Conservation (phyloP, 345 rosid species). For the Sonneratia alba region DNA sequence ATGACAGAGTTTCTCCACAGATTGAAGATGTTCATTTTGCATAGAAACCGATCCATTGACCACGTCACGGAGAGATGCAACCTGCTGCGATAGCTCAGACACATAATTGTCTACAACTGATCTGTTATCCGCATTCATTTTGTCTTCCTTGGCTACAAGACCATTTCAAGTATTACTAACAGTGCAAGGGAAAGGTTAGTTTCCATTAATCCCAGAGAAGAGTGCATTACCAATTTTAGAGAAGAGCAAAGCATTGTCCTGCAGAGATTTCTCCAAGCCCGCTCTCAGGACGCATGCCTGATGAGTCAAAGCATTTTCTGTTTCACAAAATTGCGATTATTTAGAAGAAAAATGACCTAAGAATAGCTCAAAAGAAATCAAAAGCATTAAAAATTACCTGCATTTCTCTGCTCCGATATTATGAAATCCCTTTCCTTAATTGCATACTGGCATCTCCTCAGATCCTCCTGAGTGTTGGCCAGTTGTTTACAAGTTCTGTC, state of each 20-base stretch:
- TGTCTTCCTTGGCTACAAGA: constrained; percentile 71
- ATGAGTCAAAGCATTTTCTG: constrained; percentile 76
- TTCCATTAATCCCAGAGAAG: background rate
- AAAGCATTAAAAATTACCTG: constrained; percentile 33
- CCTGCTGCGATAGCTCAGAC: constrained; percentile 55
- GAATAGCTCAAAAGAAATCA: background rate
- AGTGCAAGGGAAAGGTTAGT: constrained; percentile 13
- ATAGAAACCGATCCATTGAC: constrained; percentile 54
- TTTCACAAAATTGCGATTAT: constrained; percentile 11
- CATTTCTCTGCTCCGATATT: constrained; percentile 80
- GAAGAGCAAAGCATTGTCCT: constrained; percentile 65
- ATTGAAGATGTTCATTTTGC: constrained; percentile 66
- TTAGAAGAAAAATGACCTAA: background rate
- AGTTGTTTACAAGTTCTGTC: constrained; percentile 55
- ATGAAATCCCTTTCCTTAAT: constrained; percentile 77
- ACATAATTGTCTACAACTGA: constrained; percentile 50
- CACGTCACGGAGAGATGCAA: constrained; percentile 46
- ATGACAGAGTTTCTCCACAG: constrained; percentile 57
- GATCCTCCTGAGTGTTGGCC: constrained; percentile 54
- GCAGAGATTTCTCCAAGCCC: constrained; percentile 71
- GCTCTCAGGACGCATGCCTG: constrained; percentile 71
- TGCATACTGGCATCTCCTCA: constrained; percentile 65
- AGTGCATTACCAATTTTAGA: constrained; percentile 66
- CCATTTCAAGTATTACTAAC: background rate
- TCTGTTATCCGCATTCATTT: constrained; percentile 65